These are phyloP conservation scores for Lasiosphaeria ovina DNA, from an alignment of 495 filamentous ascomycete species.

Conservation along the genomic window DNA sequence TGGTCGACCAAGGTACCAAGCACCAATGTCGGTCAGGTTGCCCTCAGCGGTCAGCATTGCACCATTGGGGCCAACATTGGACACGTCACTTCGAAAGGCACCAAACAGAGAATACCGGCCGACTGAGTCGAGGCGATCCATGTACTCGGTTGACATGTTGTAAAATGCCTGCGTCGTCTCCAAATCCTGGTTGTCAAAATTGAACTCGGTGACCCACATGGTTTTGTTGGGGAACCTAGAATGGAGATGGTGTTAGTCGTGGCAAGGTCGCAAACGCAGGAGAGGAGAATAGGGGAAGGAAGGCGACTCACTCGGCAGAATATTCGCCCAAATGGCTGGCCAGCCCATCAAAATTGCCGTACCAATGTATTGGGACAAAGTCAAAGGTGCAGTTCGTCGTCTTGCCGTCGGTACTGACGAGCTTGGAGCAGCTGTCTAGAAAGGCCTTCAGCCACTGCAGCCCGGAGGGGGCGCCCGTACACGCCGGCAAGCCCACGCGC, in stretches of 20 bases:
- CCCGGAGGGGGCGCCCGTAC: slow-evolving; percentile 55
- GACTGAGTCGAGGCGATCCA: slow-evolving; percentile 61
- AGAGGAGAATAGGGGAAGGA: neutral
- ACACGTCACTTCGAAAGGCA: slow-evolving; percentile 61
- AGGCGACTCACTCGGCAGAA: slow-evolving; percentile 40
- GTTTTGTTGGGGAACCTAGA: slow-evolving; percentile 54
- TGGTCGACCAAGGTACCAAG: slow-evolving; percentile 64
- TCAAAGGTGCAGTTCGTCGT: slow-evolving; percentile 60
- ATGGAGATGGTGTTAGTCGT: slow-evolving; percentile 1
- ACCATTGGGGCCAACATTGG: slow-evolving; percentile 67
- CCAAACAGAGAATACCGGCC: slow-evolving; percentile 72
- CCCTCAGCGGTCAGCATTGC: slow-evolving; percentile 64
- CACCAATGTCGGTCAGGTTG: slow-evolving; percentile 67
- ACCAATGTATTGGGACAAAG: slow-evolving; percentile 76
- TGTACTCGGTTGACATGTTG: slow-evolving; percentile 59
- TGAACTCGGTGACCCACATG: slow-evolving; percentile 76
- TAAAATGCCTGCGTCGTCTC: slow-evolving; percentile 60
- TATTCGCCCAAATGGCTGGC: slow-evolving; percentile 67
- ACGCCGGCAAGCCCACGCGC: slow-evolving; percentile 58
- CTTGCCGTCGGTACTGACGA: slow-evolving; percentile 34
- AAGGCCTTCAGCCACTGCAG: slow-evolving; percentile 64
- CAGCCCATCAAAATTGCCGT: slow-evolving; percentile 70
- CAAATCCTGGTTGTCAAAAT: slow-evolving; percentile 49
- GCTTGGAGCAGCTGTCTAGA: slow-evolving; percentile 49
- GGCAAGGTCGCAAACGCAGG: neutral